These are phyloP conservation scores for Monosporascus cannonballus DNA, from an alignment of 2,329 filamentous ascomycete genomes.

Conservation along the genomic window DNA sequence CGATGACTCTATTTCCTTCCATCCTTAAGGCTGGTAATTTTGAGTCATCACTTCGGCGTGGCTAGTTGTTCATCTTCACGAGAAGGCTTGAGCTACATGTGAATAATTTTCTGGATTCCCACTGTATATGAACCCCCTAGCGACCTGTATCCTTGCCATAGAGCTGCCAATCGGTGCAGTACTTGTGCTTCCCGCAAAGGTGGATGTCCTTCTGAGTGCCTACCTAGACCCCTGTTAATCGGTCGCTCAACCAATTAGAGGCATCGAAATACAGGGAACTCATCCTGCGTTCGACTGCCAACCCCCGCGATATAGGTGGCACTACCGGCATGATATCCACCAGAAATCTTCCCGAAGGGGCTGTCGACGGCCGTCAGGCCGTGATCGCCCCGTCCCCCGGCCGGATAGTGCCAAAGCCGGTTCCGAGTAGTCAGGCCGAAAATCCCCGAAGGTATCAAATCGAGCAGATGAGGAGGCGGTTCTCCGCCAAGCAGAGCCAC, in stretches of 20 bases:
- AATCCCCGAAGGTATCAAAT: constrained; percentile 72
- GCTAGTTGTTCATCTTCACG: no score
- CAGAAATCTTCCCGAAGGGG: constrained; percentile 18
- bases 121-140: background rate
- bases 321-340: constrained; percentile 33
- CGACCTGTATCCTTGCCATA: background rate
- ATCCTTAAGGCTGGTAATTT: background rate
- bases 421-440: constrained; percentile 56
- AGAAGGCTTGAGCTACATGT: background rate
- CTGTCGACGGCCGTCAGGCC: constrained; percentile 36
- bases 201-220: background rate
- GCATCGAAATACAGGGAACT: background rate
- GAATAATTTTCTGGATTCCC: background rate
- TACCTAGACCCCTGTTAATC: background rate
- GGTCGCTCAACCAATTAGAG: background rate
- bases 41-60: background rate
- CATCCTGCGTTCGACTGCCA: background rate
- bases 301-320: background rate
- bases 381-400: constrained; percentile 37
- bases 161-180: background rate
- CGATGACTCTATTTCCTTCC: background rate
- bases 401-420: constrained; percentile 57
- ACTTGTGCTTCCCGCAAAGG: background rate
- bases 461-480: constrained; percentile 65
- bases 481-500: constrained; percentile 40